Evolutionary conservation across 73 alveolate species (phyloP).

Genomic region (Paramecium octaurelia): DNA sequence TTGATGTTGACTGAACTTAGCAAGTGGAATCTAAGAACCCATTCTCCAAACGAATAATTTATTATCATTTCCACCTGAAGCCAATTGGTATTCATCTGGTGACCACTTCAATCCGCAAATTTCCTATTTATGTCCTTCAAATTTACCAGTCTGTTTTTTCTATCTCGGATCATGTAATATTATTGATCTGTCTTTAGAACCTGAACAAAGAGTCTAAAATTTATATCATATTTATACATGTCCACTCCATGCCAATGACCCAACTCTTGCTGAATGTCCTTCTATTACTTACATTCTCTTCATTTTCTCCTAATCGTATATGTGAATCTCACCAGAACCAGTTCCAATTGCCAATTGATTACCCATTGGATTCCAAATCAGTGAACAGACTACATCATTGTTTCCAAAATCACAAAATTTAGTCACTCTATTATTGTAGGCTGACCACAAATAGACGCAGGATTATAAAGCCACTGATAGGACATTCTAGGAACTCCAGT

Average conservation of each 20-base stretch:
- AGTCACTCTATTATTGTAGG: conserved; percentile 64
- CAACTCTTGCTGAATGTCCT: conserved; percentile 97
- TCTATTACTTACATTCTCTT: conserved; percentile 70
- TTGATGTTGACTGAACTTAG: conserved; percentile 72
- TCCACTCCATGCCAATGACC: conserved; percentile 94
- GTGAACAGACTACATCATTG: conserved; percentile 52
- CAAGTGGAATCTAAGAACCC: conserved; percentile 69
- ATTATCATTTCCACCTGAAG: conserved; percentile 99
- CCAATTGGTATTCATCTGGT: conserved; percentile 77
- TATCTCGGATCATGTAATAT: conserved; percentile 46
- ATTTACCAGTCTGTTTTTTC: conserved; percentile 49
- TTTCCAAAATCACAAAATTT: conserved; percentile 66
- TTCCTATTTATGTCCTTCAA: conserved; percentile 84
- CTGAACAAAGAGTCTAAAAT: conserved; percentile 34
- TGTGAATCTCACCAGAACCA: conserved; percentile 56
- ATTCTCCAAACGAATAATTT: conserved; percentile 94
- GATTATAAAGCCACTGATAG: conserved; percentile 88
- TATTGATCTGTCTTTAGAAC: conserved; percentile 57
- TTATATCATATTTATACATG: background rate
- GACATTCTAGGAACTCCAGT: conserved; percentile 91
- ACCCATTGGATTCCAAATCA: conserved; percentile 65
- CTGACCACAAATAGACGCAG: conserved; percentile 83
- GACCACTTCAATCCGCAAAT: conserved; percentile 97
- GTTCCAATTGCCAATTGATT: conserved; percentile 66
- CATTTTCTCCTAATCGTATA: conserved; percentile 86